phyloP scores from a whole-genome alignment of 306 rosid species.

The Chamaecrista fasciculata region DNA sequence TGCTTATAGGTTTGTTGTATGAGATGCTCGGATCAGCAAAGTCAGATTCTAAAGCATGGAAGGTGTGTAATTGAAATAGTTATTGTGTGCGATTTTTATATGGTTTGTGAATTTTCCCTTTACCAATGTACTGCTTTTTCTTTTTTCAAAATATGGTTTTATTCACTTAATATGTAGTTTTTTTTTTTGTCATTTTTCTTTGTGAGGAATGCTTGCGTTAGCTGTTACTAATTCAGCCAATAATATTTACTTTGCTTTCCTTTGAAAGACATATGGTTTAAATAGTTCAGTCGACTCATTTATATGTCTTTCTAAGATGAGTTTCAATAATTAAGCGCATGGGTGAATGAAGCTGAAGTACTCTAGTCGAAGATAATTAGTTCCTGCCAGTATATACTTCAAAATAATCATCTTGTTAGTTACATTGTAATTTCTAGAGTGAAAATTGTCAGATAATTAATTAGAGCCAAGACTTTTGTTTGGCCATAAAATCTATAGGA shows the following conservation, averaged over 20 bases:
- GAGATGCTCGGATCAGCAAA: conserved; percentile 92
- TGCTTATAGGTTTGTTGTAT: conserved; percentile 53
- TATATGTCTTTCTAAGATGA: not conserved
- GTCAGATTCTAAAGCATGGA: conserved; percentile 84
- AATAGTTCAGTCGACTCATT: not conserved
- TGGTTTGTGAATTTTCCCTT: not conserved
- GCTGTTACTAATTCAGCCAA: not conserved
- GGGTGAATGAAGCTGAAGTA: not conserved
- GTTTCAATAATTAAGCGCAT: not conserved
- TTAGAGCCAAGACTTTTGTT: not conserved
- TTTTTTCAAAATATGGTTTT: not conserved
- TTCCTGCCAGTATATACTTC: not conserved
- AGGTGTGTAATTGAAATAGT: conserved; percentile 47
- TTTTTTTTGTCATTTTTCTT: not conserved
- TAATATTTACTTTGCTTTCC: not conserved
- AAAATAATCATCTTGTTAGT: not conserved
- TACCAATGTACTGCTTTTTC: not conserved
- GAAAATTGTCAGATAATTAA: not conserved
- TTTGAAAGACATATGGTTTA: not conserved
- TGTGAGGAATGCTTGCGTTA: not conserved
- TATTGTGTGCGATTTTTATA: not conserved
- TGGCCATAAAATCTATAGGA: not conserved
- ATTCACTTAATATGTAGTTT: not conserved
- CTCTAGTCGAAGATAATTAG: not conserved
- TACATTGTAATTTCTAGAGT: not conserved